Evolutionary conservation across 371 early-diverging fungal genomes (phyloP).

Genomic region (Mortierella sp.): DNA sequence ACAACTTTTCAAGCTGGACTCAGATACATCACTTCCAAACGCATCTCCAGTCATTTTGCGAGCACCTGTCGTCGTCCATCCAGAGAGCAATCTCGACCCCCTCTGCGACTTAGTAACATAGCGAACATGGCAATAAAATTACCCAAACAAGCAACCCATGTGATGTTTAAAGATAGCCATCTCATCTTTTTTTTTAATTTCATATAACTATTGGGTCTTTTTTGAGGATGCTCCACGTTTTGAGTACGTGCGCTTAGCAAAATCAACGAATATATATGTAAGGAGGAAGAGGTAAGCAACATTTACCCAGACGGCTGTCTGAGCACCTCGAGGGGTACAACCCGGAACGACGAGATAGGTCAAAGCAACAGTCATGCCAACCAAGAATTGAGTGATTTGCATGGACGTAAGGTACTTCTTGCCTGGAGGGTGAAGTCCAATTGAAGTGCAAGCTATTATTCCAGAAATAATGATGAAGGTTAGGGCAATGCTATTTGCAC

Average conservation of each 20-base stretch:
- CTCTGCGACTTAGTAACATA: neutral
- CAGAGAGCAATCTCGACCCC: constrained; percentile 14
- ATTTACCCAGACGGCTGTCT: constrained; percentile 77
- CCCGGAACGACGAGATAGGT: constrained; percentile 78
- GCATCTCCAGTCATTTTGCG: constrained; percentile 14
- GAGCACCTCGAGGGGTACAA: constrained; percentile 73
- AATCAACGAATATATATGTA: constrained; percentile 82
- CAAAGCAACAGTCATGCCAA: constrained; percentile 79
- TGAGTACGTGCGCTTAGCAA: constrained; percentile 77
- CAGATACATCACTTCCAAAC: constrained; percentile 7
- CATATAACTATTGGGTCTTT: constrained; percentile 61
- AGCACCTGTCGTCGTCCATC: constrained; percentile 14
- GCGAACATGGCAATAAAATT: neutral
- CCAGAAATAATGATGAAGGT: neutral
- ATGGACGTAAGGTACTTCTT: constrained; percentile 87
- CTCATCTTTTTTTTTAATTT: neutral
- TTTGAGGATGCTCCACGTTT: constrained; percentile 55
- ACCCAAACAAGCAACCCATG: neutral
- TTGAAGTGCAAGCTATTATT: constrained; percentile 71
- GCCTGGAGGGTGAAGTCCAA: constrained; percentile 84
- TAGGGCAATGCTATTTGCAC: neutral
- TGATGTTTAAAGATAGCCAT: neutral
- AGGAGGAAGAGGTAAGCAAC: constrained; percentile 87
- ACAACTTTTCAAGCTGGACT: constrained; percentile 4
- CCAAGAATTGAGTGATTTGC: constrained; percentile 91